Evolutionary conservation across 2,329 filamentous ascomycete genomes (phyloP), one percentile per base, ranked within the genome.

Genomic region (Ambrosiella beaveri): DNA sequence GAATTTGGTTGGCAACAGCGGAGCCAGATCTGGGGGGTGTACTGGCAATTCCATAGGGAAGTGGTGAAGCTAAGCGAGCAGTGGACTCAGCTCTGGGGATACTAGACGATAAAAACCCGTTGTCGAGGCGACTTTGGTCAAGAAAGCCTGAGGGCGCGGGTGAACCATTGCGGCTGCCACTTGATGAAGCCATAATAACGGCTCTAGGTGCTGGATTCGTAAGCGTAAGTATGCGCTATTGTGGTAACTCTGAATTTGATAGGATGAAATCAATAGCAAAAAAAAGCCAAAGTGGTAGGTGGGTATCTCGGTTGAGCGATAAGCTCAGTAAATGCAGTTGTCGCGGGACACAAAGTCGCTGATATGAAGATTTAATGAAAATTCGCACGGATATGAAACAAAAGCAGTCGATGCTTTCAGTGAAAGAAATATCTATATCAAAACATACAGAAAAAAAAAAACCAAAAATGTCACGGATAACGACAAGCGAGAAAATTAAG

Each of bases 11-110:
- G 17, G 47, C 47, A 35, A 59, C 54, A 17, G 35, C 45, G 15
- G 59, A 76, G 75, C 59, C 71, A 72, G 27, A 27, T 27, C 37
- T 68, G 27, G 71, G 69, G 53, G 78, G 71, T 41, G 75, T 75
- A 62, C 71, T 73, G 57, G 69, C 65, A 52, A 67, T 63, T 36
- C 64, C 63, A 27, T 76, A 77, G 6, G 78, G 77, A 38, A 82
- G 66, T 2, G 78, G 77, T 7, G 77, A 79, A 44, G 75, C 76
- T 44, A 80, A 68, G 52, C 77, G 71, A 54, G 74, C 75, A n/a
- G 73, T 78, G 13, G 76, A 76, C 15, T 58, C 56, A 27, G 59
- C 56, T 58, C 59, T 51, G 27, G 59, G 59, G 12, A 47, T 50
- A 35, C 56, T 58, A 55, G 56, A 58, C 1, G 58, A 60, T n/a